These are phyloP conservation scores for Colletotrichum graminicola DNA, from an alignment of 2,329 filamentous ascomycete genomes.

Conservation along the genomic window DNA sequence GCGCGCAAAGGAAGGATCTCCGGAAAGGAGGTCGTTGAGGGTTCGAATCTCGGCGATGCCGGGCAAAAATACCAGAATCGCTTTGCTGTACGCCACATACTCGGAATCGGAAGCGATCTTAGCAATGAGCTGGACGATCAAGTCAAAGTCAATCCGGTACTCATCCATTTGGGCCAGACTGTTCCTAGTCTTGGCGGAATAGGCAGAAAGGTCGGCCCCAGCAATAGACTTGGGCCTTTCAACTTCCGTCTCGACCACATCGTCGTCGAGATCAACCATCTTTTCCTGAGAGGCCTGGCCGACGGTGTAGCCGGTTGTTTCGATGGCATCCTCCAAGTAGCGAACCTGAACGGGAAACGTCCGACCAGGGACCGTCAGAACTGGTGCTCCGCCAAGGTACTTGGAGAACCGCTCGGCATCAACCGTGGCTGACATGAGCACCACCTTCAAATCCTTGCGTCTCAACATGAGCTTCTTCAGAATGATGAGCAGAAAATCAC, in stretches of 20 bases:
- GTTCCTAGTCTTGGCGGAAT: constrained; percentile 81
- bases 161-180: constrained; percentile 86
- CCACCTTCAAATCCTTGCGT: constrained; percentile 87
- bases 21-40: constrained; percentile 85
- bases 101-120: constrained; percentile 78
- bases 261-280: constrained; percentile 74
- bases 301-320: constrained; percentile 81
- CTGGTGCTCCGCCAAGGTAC: constrained; percentile 87
- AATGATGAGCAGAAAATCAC: constrained; percentile 94
- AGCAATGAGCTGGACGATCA: constrained; percentile 83
- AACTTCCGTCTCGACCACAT: constrained; percentile 63
- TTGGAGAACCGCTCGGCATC: constrained; percentile 91
- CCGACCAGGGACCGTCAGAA: constrained; percentile 90
- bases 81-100: constrained; percentile 82
- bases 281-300: constrained; percentile 61
- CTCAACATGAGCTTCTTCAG: constrained; percentile 83
- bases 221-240: constrained; percentile 60
- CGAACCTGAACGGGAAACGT: constrained; percentile 92
- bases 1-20: constrained; percentile 79
- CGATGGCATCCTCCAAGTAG: constrained; percentile 93
- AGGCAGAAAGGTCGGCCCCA: constrained; percentile 72
- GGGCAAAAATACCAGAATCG: constrained; percentile 93
- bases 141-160: constrained; percentile 89
- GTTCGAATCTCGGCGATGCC: constrained; percentile 93
- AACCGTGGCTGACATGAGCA: constrained; percentile 98